phyloP scores from a whole-genome alignment of 805 yeast species.

The Komagataella pastoris region DNA sequence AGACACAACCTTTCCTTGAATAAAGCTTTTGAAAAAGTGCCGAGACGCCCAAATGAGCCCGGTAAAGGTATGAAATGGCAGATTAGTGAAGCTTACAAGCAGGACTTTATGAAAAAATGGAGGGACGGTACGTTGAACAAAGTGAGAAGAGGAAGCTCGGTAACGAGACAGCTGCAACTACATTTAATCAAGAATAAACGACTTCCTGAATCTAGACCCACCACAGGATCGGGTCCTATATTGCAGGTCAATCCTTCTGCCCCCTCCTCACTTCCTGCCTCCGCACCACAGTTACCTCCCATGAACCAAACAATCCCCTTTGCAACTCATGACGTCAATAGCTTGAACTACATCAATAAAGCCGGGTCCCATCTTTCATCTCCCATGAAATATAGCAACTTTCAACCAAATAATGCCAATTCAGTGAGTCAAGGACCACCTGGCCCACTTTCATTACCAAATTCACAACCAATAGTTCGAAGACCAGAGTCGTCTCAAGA shows the following conservation, averaged over 20 bases:
- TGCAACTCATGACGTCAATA: background rate
- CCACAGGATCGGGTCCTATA: background rate
- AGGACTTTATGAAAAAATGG: slow-evolving; percentile 74
- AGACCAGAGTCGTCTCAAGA: background rate
- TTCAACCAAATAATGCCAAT: background rate
- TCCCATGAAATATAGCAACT: background rate
- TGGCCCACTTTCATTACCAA: background rate
- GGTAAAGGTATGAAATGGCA: slow-evolving; percentile 99
- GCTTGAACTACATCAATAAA: background rate
- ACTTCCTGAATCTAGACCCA: slow-evolving; percentile 29
- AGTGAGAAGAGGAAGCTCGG: slow-evolving; percentile 68
- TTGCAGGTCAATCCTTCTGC: background rate
- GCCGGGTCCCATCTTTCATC: background rate
- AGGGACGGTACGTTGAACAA: slow-evolving; percentile 63
- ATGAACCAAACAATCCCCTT: background rate
- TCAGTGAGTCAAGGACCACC: background rate
- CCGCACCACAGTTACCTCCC: background rate
- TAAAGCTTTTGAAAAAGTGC: slow-evolving; percentile 96
- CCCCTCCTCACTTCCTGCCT: background rate
- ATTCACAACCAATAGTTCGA: background rate
- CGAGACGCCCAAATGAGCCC: slow-evolving; percentile 89
- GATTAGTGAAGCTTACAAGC: slow-evolving; percentile 71
- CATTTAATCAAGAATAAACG: slow-evolving; percentile 50
- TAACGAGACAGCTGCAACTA: slow-evolving; percentile 65
- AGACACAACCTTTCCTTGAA: slow-evolving; percentile 89